phyloP scores from a whole-genome alignment of 2,329 filamentous ascomycete genomes.

The Trichoderma simmonsii region DNA sequence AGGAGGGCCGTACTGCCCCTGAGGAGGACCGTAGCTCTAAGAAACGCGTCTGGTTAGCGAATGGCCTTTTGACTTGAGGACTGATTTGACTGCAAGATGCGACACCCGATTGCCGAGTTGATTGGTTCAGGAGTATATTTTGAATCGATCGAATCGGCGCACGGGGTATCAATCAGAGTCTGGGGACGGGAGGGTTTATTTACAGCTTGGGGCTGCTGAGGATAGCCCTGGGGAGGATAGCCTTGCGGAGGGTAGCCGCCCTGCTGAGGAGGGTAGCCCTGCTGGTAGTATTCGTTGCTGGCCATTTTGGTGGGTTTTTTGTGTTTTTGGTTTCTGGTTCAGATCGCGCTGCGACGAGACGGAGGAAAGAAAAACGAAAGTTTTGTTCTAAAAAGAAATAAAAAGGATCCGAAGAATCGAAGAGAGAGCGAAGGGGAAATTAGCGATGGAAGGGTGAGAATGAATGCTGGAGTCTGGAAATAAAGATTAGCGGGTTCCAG shows the following conservation, averaged over 20 bases:
- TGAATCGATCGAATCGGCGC: background rate
- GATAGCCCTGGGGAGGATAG: constrained; percentile 34
- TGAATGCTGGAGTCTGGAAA: background rate
- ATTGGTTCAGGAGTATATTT: background rate
- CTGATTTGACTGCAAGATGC: background rate
- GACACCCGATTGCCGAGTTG: constrained; percentile 1
- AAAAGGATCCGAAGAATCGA: background rate
- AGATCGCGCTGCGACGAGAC: background rate
- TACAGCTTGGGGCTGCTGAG: constrained; percentile 41
- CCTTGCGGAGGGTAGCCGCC: constrained; percentile 39
- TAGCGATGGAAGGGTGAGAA: background rate
- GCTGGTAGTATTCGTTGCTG: constrained; percentile 41
- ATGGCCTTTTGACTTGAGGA: background rate
- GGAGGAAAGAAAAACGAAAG: background rate
- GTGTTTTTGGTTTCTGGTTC: background rate
- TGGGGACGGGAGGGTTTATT: constrained; percentile 20
- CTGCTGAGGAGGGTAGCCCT: constrained; percentile 24
- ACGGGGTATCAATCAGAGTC: background rate
- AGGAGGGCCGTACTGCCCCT: constrained; percentile 33
- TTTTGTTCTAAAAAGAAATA: background rate
- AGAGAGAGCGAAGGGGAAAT: background rate
- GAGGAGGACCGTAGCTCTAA: constrained; percentile 33
- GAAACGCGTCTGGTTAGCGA: constrained; percentile 9
- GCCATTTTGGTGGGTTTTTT: constrained; percentile 28
- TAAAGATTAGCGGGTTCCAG: constrained; percentile 10